Percentiles rank a stretch among this genome's conserved stretches.
These are phyloP conservation scores for Linnemannia exigua DNA, from an alignment of 192 early-diverging fungal species.

Conservation along the genomic window DNA sequence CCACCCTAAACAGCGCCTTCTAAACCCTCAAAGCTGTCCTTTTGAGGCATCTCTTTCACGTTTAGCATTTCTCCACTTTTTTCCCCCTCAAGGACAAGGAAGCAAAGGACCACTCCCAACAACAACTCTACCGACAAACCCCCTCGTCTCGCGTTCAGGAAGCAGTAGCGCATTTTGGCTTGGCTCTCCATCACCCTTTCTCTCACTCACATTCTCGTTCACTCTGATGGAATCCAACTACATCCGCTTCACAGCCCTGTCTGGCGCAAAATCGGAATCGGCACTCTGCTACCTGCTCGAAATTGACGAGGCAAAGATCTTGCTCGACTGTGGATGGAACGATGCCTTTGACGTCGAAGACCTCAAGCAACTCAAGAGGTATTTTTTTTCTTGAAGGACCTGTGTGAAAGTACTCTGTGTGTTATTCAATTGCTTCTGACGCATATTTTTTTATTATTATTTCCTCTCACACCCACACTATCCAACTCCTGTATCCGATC, in stretches of 20 bases:
- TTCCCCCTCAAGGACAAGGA: background rate
- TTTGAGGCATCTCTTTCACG: background rate
- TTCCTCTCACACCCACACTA: background rate
- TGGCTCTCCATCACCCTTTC: background rate
- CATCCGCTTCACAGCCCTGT: constrained; percentile 82
- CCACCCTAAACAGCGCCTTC: constrained; percentile 8
- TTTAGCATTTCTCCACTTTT: background rate
- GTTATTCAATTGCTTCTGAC: background rate
- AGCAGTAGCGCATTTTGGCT: background rate
- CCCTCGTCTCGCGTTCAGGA: background rate
- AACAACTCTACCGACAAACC: background rate
- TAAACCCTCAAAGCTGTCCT: background rate
- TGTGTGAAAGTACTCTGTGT: background rate
- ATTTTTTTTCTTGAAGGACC: background rate
- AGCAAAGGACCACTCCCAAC: background rate
- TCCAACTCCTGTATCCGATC: background rate
- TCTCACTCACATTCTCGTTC: background rate
- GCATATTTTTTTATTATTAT: background rate
- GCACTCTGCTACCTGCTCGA: constrained; percentile 93
- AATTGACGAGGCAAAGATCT: constrained; percentile 90
- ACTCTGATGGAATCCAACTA: constrained; percentile 51
- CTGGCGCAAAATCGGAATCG: constrained; percentile 88
- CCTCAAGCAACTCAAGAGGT: constrained; percentile 57
- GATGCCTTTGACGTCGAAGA: constrained; percentile 82
- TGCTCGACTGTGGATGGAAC: constrained; percentile 96